Base-by-base conservation (phyloP, 202 grass and related monocot genomes). In the Hordeum pubiflorum region DNA sequence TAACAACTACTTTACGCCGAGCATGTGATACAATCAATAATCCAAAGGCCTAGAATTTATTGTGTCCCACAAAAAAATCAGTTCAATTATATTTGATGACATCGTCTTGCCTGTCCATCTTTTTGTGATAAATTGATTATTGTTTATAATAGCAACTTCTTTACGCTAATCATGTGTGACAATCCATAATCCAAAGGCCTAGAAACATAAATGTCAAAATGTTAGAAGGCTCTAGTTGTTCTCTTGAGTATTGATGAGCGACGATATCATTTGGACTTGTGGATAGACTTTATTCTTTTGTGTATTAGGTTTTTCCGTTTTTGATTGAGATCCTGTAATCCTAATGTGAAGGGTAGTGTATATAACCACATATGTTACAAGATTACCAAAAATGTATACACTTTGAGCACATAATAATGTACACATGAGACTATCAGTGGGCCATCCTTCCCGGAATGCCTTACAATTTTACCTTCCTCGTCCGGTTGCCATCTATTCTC, bases 21-120 rank as follows among this genome's bases (percentile, higher is more conserved):
- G 7, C 15, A 43, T 57, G 65, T 8, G 7, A 10, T 15, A 70
- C 22, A 46, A 72, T 52, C 23, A 24, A 17, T 70, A 43, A 9
- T 44, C 39, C 34, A 44, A 69, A 36, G 43, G 21, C 7, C 14
- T 27, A 74, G 29, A 60, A 52, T 10, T 71, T 52, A 52, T 31
- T 72, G 41, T 14, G 27, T 29, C 27, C 27, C 27, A 29, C 27
- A 29, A 29, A 29, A 29, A 29, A 29, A 29, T 63, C 24, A 33
- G 23, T 63, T 87, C 39, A 60, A 10, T 84, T 48, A 66, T 87
- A 56, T 18, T 76, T 80, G 23, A 44, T 80, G 24, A 33, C 10
- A 54, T 74, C 74, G 23, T 41, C n/a, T 69, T 70, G 14, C 21
- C 10, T 15, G 11, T n/a, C 23, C 6, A 41, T 20, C 52, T 58